Conservation (phyloP, 2,329 filamentous ascomycete genomes). For the Aspergillus terreus region DNA sequence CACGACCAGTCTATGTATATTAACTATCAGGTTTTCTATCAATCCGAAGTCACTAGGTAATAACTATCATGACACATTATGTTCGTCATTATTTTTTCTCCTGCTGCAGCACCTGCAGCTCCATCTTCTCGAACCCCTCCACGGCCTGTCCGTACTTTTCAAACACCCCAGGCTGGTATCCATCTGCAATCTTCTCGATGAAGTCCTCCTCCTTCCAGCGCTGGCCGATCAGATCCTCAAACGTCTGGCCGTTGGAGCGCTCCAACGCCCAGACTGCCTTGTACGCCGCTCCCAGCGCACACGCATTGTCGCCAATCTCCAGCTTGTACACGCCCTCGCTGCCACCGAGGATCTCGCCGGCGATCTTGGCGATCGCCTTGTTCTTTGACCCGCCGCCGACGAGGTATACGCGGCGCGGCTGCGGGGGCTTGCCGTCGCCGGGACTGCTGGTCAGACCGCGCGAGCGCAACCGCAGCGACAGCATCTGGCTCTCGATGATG, state of each 20-base stretch:
- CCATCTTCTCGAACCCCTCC: constrained; percentile 72
- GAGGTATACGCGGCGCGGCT: constrained; percentile 86
- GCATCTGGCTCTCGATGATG: constrained; percentile 92
- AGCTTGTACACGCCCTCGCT: constrained; percentile 88
- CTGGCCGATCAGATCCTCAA: constrained; percentile 79
- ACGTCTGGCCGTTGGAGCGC: constrained; percentile 64
- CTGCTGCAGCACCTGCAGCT: constrained; percentile 58
- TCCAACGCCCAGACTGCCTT: constrained; percentile 93
- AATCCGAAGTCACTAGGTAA: neutral
- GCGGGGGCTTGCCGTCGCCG: constrained; percentile 61
- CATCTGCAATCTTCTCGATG: constrained; percentile 75
- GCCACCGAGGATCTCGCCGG: constrained; percentile 84
- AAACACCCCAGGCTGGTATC: constrained; percentile 72
- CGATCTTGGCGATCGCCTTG: constrained; percentile 77
- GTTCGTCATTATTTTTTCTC: constrained; percentile 8
- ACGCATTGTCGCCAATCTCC: constrained; percentile 92
- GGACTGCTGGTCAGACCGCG: constrained; percentile 66
- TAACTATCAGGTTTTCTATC: neutral
- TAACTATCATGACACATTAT: neutral
- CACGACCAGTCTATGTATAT: neutral
- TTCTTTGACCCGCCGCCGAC: constrained; percentile 91
- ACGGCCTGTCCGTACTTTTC: constrained; percentile 74
- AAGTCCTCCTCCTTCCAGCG: constrained; percentile 84
- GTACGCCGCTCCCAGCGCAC: constrained; percentile 88
- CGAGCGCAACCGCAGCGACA: constrained; percentile 84